Base-by-base conservation (phyloP, 805 yeast species). In the Metschnikowia peoriensis region DNA sequence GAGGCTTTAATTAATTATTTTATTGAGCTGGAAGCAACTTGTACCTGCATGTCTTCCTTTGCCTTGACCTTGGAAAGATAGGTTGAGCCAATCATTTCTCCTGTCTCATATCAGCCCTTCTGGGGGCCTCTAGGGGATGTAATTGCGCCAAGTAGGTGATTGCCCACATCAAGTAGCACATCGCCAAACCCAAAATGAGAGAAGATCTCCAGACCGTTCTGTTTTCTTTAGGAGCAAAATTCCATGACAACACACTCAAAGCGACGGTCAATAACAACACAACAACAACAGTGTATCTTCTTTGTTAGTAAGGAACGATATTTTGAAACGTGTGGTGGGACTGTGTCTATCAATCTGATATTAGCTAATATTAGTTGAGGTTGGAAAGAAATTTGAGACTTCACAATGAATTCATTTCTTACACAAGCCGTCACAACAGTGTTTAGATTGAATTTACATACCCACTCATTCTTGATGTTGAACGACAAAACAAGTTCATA, bases 111-210 rank as follows among this genome's bases (percentile, higher is more conserved):
- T 92, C 97, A 1, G 96, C 83, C 63, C 97, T 83, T 68, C 87
- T 88, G 41, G 97, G 97, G 41, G 83, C 90, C 53, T 89, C 96
- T 64, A 92, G 77, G 7, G 97, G 97, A 70, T 92, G 97, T 53
- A 92, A 75, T 68, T 92, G 97, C 52, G 84, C 79, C 59, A 91
- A 76, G 66, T 90, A 91, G 7, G 97, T 91, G 63, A 91, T 85
- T 34, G 97, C 97, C 96, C 96, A 88, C 92, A 88, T 85, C 65
- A 88, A 75, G 68, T 79, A 88, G 73, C 88, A 85, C 92, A 88
- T 85, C 22, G 89, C 79, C 60, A 88, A 68, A 8, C 89, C 79
- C 57, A 88, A 75, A 46, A 85, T 82, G 40, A 75, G 65, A 70
- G 84, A 72, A 2, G 78, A 73, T 55, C 78, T 67, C 71, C 72